Percentiles rank a stretch among this genome's conserved stretches.
phyloP scores from a whole-genome alignment of 768 basidiomycete species.

The Asterophora parasitica region DNA sequence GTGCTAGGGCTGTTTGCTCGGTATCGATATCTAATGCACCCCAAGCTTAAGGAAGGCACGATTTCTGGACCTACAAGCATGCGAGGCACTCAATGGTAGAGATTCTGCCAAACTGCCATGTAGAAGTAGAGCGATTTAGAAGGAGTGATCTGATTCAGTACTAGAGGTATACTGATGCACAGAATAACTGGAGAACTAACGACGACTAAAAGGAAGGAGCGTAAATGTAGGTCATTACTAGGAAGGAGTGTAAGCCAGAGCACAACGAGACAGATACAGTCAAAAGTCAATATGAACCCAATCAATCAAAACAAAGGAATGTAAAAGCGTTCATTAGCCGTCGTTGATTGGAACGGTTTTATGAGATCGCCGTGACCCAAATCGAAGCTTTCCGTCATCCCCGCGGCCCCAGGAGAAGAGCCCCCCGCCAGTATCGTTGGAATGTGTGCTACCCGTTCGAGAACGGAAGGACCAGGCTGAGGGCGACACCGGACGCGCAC shows the following conservation, averaged over 20 bases:
- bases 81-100: constrained; percentile 41
- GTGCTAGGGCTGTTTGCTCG: constrained; percentile 12
- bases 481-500: constrained; percentile 64
- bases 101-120: neutral
- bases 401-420: constrained; percentile 66
- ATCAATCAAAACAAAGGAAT: constrained; percentile 16
- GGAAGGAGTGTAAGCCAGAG: constrained; percentile 24
- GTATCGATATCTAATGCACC: neutral
- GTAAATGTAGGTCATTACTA: constrained; percentile 27
- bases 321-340: constrained; percentile 11
- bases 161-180: constrained; percentile 25
- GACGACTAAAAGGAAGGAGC: constrained; percentile 22
- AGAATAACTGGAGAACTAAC: constrained; percentile 19
- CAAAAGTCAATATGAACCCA: constrained; percentile 15
- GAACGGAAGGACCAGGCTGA: constrained; percentile 82
- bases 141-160: constrained; percentile 27
- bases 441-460: constrained; percentile 66
- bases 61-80: constrained; percentile 31
- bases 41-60: constrained; percentile 35
- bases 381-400: constrained; percentile 64
- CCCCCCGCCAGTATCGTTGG: constrained; percentile 55
- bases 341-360: constrained; percentile 36
- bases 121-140: constrained; percentile 9
- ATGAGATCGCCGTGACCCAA: constrained; percentile 62
- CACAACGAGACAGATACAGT: constrained; percentile 18